Base-by-base conservation (phyloP, 352 stramenopile genomes). In the Aphanomyces euteiches region DNA sequence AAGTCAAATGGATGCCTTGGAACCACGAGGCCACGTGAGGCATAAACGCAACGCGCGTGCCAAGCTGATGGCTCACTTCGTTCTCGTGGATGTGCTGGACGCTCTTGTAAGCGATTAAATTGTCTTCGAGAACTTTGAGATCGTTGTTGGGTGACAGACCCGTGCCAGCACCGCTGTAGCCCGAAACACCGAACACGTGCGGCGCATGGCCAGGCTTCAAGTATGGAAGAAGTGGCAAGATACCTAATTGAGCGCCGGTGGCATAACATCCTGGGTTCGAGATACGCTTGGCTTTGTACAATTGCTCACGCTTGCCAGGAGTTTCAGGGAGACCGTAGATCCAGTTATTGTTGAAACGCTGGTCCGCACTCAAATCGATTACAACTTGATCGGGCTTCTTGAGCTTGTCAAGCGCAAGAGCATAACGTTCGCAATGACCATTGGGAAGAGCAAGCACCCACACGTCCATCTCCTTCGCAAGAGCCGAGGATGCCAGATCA, bases 1-100 rank as follows among this genome's bases (percentile, higher is more conserved):
- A 75, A n/a, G 88, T 96, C 38, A 97, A 78, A 72, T 97, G 90
- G 72, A 98, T 98, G 64, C 93, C 93, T 66, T 97, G 90, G 78
- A 97, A 97, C 77, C 93, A 98, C 60, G 90, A 81, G 50, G 93
- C 93, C 8, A 98, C 88, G 75, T 98, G 92, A 40, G 93, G 92
- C 80, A 96, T 98, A 80, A 98, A 98, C 38, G 91, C 90, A 61
- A 98, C 79, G 0, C 79, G 68, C 47, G 84, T 92, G 53, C 81
- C 80, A 17, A 96, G 72, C 64, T 96, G 89, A 74, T 90, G 80
- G 75, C 82, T 91, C 70, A 94, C 77, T 72, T 96, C 89, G 64
- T 82, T 68, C 74, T 96, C 89, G 74, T 96, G 89, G 69, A 96
- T 96, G 78, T 96, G 89, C 71, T 88, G 82, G 59, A 96, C 88